Evolutionary conservation across 2,329 filamentous ascomycete species (phyloP).

Genomic region (Zopfia rhizophila): DNA sequence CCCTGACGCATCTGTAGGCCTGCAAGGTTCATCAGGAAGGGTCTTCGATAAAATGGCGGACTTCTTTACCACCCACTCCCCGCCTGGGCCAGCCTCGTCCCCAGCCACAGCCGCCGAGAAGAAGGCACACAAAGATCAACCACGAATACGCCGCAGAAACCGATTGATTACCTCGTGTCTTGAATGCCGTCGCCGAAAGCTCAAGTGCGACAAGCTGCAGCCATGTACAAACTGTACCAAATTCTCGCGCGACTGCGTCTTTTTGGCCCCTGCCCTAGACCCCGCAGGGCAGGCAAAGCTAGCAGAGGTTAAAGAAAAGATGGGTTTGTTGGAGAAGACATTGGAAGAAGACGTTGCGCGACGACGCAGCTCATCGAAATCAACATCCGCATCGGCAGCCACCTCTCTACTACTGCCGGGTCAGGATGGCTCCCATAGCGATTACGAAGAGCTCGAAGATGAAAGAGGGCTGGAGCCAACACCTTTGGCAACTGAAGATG

Average conservation of each 20-base stretch:
- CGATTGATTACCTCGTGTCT: conserved; percentile 52
- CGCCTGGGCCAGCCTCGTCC: conserved; percentile 7
- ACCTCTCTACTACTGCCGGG: conserved; percentile 30
- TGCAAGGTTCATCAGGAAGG: background rate
- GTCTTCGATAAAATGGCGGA: conserved; percentile 13
- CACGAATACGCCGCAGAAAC: conserved; percentile 49
- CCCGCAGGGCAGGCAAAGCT: conserved; percentile 75
- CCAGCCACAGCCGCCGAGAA: conserved; percentile 23
- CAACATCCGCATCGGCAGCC: conserved; percentile 6
- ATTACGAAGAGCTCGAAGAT: conserved; percentile 66
- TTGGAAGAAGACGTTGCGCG: conserved; percentile 75
- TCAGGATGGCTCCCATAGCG: conserved; percentile 64
- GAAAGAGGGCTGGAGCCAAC: conserved; percentile 70
- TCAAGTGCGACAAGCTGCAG: conserved; percentile 79
- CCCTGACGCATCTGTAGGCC: no score
- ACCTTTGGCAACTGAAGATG: conserved; percentile 71
- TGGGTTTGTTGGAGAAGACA: conserved; percentile 75
- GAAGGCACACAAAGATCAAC: conserved; percentile 32
- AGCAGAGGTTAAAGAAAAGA: conserved; percentile 81
- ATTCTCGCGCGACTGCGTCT: conserved; percentile 66
- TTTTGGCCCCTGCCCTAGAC: conserved; percentile 74
- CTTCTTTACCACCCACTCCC: conserved; percentile 15
- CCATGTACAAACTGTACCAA: conserved; percentile 76
- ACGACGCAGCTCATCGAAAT: conserved; percentile 35
- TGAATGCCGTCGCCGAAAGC: conserved; percentile 72